Conservation (phyloP, 305 asterid genomes). For the Fraxinus ornus region DNA sequence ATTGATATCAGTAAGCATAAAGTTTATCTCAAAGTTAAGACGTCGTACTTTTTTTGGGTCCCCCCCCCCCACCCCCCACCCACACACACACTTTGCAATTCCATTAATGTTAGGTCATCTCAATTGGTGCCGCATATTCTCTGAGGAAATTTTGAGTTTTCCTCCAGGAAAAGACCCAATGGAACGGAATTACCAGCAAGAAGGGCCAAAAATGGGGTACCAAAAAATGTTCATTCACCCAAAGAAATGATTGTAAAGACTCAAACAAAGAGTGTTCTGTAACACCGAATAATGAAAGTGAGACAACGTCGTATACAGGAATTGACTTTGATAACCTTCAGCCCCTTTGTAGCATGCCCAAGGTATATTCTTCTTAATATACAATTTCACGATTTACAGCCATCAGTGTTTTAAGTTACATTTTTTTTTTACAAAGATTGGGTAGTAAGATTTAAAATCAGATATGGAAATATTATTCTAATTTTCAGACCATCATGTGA, state of each 20-base stretch:
- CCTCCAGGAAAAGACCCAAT: conserved; percentile 58
- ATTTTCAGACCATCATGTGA: neutral
- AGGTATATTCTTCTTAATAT: conserved; percentile 42
- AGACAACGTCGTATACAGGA: conserved; percentile 31
- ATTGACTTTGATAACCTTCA: conserved; percentile 71
- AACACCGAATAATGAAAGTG: conserved; percentile 30
- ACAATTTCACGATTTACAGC: neutral
- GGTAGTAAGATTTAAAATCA: neutral
- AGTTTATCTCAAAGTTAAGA: neutral
- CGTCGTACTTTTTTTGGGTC: neutral
- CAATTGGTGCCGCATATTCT: conserved; percentile 15
- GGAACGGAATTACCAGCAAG: conserved; percentile 94
- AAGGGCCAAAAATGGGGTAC: conserved; percentile 95
- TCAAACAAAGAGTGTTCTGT: conserved; percentile 37
- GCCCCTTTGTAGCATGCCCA: conserved; percentile 55
- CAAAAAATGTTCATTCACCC: conserved; percentile 45
- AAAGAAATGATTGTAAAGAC: conserved; percentile 43
- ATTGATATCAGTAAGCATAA: neutral
- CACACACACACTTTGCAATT: neutral
- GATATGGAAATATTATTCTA: neutral
- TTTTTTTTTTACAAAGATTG: neutral
- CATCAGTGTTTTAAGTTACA: neutral
- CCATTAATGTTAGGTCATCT: conserved; percentile 16
- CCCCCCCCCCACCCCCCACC: no score
- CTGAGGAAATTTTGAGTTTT: conserved; percentile 5